These are phyloP conservation scores for Yarrowia sp. DNA, from an alignment of 805 yeast genomes.

Conservation along the genomic window DNA sequence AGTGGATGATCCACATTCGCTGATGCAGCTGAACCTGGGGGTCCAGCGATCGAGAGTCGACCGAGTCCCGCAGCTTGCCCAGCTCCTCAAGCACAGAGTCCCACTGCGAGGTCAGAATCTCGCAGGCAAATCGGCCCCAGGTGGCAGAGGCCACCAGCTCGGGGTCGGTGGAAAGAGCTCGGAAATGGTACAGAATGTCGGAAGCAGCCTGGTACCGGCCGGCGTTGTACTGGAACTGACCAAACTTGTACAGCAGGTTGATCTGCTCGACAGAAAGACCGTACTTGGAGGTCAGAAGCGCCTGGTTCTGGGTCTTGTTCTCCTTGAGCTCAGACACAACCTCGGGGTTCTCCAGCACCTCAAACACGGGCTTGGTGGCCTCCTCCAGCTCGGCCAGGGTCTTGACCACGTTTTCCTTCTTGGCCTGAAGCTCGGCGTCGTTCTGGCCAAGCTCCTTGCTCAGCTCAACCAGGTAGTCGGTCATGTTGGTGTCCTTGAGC, in stretches of 20 bases:
- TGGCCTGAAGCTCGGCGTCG: slow-evolving; percentile 53
- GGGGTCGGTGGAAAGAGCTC: slow-evolving; percentile 60
- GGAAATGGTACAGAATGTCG: slow-evolving; percentile 63
- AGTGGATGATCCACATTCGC: slow-evolving; percentile 73
- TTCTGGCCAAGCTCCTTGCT: slow-evolving; percentile 52
- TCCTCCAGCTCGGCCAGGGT: slow-evolving; percentile 51
- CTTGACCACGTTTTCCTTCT: slow-evolving; percentile 51
- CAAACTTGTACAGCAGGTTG: slow-evolving; percentile 61
- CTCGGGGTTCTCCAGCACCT: slow-evolving; percentile 57
- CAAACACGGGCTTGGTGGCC: slow-evolving; percentile 57
- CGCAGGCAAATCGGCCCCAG: slow-evolving; percentile 74
- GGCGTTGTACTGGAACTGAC: slow-evolving; percentile 67
- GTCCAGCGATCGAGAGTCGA: slow-evolving; percentile 62
- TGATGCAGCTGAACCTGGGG: slow-evolving; percentile 66
- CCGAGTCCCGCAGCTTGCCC: slow-evolving; percentile 60
- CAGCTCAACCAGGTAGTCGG: slow-evolving; percentile 57
- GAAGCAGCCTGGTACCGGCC: slow-evolving; percentile 68
- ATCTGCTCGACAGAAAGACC: slow-evolving; percentile 56
- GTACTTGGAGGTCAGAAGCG: slow-evolving; percentile 55
- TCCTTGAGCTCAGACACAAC: slow-evolving; percentile 61
- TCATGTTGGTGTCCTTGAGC: slow-evolving; percentile 65
- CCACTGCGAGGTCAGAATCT: slow-evolving; percentile 62
- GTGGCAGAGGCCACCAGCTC: slow-evolving; percentile 62
- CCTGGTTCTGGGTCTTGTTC: slow-evolving; percentile 62
- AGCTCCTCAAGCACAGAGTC: slow-evolving; percentile 62